Evolutionary conservation across 148 eudicot species (phyloP).

Genomic region (Fagopyrum esculentum): DNA sequence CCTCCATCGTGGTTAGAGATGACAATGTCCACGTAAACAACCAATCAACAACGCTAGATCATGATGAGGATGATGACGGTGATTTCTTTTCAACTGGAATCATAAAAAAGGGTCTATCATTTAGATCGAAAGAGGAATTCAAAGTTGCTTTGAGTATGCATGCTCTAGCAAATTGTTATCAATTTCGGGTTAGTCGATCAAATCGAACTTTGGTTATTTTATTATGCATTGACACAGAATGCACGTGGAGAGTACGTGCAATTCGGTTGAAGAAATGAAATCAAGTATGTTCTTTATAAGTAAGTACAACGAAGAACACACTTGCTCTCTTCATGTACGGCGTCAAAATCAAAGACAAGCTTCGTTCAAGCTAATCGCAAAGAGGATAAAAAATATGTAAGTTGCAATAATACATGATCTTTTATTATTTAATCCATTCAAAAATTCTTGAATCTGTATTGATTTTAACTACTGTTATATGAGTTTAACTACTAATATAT

Average conservation of each 20-base stretch:
- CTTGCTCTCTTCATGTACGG: background rate
- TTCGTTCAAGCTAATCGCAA: background rate
- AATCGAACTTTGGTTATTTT: background rate
- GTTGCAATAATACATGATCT: background rate
- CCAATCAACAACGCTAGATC: background rate
- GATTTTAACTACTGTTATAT: background rate
- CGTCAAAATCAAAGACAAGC: background rate
- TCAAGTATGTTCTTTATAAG: background rate
- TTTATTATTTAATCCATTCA: background rate
- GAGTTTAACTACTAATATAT: background rate
- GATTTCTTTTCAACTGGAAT: background rate
- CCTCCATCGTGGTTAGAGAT: too few species aligned
- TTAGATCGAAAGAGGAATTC: background rate
- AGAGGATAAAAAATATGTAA: background rate
- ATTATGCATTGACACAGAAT: background rate
- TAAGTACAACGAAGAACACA: background rate
- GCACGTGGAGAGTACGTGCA: background rate
- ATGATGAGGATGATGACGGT: background rate
- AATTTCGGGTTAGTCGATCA: background rate
- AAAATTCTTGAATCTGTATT: too few species aligned
- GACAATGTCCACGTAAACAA: too few species aligned
- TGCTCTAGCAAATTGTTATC: background rate
- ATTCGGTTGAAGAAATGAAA: background rate
- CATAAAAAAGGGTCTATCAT: background rate
- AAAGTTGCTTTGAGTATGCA: background rate